Evolutionary conservation across 169 alveolate species (phyloP).

Genomic region (Babesia ovis): DNA sequence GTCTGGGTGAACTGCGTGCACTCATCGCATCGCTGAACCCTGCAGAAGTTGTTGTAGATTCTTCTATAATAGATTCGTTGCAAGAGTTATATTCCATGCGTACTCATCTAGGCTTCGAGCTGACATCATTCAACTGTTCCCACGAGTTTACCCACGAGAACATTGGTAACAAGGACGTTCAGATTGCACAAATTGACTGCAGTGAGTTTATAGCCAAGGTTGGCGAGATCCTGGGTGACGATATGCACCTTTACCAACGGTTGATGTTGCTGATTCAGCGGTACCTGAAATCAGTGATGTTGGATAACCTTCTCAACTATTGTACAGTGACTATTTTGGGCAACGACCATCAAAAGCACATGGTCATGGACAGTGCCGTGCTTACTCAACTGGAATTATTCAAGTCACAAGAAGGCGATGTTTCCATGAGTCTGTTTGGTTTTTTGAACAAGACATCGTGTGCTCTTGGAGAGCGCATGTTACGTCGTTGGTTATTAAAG

Average conservation of each 20-base stretch:
- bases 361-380: conserved; percentile 77
- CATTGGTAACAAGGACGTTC: conserved; percentile 60
- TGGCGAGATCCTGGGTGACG: conserved; percentile 62
- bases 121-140: conserved; percentile 26
- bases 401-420: conserved; percentile 80
- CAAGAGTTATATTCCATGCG: conserved; percentile 18
- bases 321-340: conserved; percentile 30
- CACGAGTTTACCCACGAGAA: conserved; percentile 19
- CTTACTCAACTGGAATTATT: conserved; percentile 84
- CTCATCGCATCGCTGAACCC: conserved; percentile 81
- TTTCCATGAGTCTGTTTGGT: conserved; percentile 78
- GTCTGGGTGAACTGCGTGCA: conserved; percentile 66
- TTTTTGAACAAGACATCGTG: conserved; percentile 90
- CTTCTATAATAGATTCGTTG: neutral
- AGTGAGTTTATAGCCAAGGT: conserved; percentile 73
- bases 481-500: conserved; percentile 93
- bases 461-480: conserved; percentile 92
- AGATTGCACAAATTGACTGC: conserved; percentile 79
- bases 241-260: conserved; percentile 40
- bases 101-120: conserved; percentile 9
- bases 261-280: conserved; percentile 36
- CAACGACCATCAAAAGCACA: conserved; percentile 20
- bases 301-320: conserved; percentile 55
- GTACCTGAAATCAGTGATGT: conserved; percentile 39
- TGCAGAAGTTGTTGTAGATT: conserved; percentile 75